Conservation (phyloP, 305 asterid species). For the Fraxinus ornus region DNA sequence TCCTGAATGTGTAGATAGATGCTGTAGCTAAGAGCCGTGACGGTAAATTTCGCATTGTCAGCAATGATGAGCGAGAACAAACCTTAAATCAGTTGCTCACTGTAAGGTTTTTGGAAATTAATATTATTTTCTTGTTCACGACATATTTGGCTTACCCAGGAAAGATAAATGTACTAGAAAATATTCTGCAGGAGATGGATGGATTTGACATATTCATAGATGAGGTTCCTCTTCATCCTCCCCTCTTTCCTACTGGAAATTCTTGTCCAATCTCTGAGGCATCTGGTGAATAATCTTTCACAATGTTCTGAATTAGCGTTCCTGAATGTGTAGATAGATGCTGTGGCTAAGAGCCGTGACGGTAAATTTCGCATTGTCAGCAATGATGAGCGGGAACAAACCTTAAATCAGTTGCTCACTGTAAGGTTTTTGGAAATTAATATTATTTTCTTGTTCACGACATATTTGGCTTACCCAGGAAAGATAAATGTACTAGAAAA, state of each 20-base stretch:
- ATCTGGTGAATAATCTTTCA: conserved; percentile 18
- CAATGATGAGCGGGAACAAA: conserved; percentile 98
- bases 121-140: background rate
- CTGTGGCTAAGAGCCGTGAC: conserved; percentile 99
- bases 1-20: conserved; percentile 71
- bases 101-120: conserved; percentile 48
- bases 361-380: conserved; percentile 90
- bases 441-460: background rate
- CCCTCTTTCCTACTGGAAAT: conserved; percentile 22
- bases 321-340: conserved; percentile 79
- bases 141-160: conserved; percentile 16
- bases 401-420: conserved; percentile 94
- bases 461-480: conserved; percentile 18
- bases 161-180: conserved; percentile 31
- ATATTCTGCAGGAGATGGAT: conserved; percentile 89
- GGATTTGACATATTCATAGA: conserved; percentile 99
- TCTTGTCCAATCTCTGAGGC: conserved; percentile 14
- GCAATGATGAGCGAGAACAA: conserved; percentile 98
- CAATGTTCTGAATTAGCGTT: conserved; percentile 28
- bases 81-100: conserved; percentile 97
- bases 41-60: conserved; percentile 87
- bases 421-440: conserved; percentile 48
- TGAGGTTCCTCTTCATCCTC: too few relatives aligned
- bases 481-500: conserved; percentile 30
- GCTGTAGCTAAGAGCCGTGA: conserved; percentile 99